phyloP scores from a whole-genome alignment of 75 land plant genomes.

The Azolla pinnata region DNA sequence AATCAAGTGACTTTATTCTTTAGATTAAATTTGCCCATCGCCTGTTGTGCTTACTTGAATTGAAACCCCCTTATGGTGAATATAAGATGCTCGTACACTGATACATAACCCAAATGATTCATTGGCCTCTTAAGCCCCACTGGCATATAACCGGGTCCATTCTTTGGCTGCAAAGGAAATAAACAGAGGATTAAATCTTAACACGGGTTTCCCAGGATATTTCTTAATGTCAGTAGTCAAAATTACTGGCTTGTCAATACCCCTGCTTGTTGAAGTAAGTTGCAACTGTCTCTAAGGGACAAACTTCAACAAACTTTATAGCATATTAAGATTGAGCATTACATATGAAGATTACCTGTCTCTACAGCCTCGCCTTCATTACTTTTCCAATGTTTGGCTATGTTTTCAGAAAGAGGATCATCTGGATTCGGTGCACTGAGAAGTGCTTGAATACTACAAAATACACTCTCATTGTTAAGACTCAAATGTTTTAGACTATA shows the following conservation, averaged over 20 bases:
- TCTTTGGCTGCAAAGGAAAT: slow-evolving; percentile 56
- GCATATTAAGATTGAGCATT: background rate
- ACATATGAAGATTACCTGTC: slow-evolving; percentile 43
- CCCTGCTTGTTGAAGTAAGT: slow-evolving; percentile 3
- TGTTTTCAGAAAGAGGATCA: slow-evolving; percentile 91
- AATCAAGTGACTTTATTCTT: no score
- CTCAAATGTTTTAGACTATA: background rate
- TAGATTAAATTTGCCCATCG: no score
- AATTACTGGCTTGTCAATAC: background rate
- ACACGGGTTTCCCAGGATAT: background rate
- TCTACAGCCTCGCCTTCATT: slow-evolving; percentile 90
- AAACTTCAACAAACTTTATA: background rate
- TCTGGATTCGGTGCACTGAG: slow-evolving; percentile 95
- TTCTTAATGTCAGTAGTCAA: background rate
- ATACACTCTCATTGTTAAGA: no score
- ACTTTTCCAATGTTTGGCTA: slow-evolving; percentile 91
- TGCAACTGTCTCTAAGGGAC: no score
- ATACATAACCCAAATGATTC: no score
- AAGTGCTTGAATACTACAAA: slow-evolving; percentile 92
- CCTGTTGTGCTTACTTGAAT: no score
- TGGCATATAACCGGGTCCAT: slow-evolving; percentile 87
- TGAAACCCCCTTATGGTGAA: no score
- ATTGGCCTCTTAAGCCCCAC: no score
- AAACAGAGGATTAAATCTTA: background rate
- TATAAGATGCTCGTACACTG: no score